A percentile compares a stretch with the other conserved stretches of the same genome.
phyloP scores from a whole-genome alignment of 1,284 basidiomycete genomes.

The Sutorius eximius region DNA sequence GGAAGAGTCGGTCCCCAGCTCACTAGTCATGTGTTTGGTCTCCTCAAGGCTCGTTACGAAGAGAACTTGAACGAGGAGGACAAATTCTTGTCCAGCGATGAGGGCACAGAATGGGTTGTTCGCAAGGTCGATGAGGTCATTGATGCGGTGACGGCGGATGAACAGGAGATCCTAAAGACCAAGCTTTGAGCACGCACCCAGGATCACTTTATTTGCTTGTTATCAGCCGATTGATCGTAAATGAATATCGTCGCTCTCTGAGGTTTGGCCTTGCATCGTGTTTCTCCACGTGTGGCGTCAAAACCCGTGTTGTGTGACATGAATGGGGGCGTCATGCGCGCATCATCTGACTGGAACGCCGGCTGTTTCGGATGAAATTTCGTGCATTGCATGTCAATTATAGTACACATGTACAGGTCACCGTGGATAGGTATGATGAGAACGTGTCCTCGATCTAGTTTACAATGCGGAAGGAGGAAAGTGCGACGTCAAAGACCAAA shows the following conservation, averaged over 20 bases:
- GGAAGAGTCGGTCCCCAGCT: slow-evolving; percentile 90
- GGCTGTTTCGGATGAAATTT: slow-evolving; percentile 23
- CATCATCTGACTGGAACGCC: slow-evolving; percentile 26
- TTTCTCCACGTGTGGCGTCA: slow-evolving; percentile 35
- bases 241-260: slow-evolving; percentile 21
- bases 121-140: slow-evolving; percentile 81
- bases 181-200: slow-evolving; percentile 53
- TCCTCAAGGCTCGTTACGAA: slow-evolving; percentile 77
- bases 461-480: slow-evolving; percentile 35
- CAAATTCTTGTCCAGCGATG: slow-evolving; percentile 84
- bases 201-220: slow-evolving; percentile 28
- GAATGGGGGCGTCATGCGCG: slow-evolving; percentile 15
- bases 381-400: slow-evolving; percentile 34
- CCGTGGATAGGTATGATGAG: slow-evolving; percentile 32
- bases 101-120: slow-evolving; percentile 91
- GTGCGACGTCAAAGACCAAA: slow-evolving; percentile 57
- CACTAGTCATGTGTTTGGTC: slow-evolving; percentile 89
- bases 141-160: slow-evolving; percentile 62
- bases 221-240: slow-evolving; percentile 33
- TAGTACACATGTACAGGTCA: slow-evolving; percentile 35
- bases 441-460: slow-evolving; percentile 32
- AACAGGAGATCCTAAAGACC: slow-evolving; percentile 44
- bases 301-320: slow-evolving; percentile 33
- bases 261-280: slow-evolving; percentile 33
- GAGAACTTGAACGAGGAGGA: slow-evolving; percentile 70